Percentiles rank a stretch among this genome's conserved stretches.
phyloP scores from a whole-genome alignment of 169 alveolate species.

The Eimeria necatrix region DNA sequence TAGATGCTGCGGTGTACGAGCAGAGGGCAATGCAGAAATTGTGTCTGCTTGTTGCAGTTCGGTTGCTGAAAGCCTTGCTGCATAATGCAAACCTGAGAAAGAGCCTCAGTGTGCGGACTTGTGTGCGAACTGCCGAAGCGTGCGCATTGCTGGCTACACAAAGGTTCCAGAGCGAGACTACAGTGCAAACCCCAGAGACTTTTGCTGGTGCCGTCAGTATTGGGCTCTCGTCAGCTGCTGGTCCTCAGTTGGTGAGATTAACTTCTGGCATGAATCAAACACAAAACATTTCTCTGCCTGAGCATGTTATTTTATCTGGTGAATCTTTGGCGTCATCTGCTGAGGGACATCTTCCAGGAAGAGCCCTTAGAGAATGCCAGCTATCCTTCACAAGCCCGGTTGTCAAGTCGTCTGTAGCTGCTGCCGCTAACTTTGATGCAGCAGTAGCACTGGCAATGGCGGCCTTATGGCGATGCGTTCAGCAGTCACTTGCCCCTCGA shows the following conservation, averaged over 20 bases:
- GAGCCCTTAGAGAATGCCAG: background rate
- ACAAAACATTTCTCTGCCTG: too few relatives aligned
- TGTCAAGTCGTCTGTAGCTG: background rate
- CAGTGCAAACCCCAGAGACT: background rate
- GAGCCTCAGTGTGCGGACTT: background rate
- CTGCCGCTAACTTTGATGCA: conserved; percentile 1
- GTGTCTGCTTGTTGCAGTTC: background rate
- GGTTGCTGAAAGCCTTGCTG: conserved; percentile 8
- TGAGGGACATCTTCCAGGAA: too few relatives aligned
- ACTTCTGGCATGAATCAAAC: too few relatives aligned
- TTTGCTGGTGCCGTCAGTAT: background rate
- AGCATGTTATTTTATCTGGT: too few relatives aligned
- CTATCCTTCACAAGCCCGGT: background rate
- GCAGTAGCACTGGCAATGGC: background rate
- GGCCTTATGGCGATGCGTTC: background rate
- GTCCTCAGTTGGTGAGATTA: too few relatives aligned
- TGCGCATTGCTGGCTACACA: conserved; percentile 9
- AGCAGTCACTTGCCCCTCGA: conserved; percentile 14
- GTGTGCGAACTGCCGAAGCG: conserved; percentile 40
- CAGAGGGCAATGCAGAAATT: background rate
- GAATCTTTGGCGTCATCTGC: too few relatives aligned
- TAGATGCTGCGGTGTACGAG: background rate
- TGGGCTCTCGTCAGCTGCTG: too few relatives aligned
- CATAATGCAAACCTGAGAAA: background rate
- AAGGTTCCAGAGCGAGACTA: background rate